Conservation (phyloP, 2,329 filamentous ascomycete species). For the Triangularia verruculosa region DNA sequence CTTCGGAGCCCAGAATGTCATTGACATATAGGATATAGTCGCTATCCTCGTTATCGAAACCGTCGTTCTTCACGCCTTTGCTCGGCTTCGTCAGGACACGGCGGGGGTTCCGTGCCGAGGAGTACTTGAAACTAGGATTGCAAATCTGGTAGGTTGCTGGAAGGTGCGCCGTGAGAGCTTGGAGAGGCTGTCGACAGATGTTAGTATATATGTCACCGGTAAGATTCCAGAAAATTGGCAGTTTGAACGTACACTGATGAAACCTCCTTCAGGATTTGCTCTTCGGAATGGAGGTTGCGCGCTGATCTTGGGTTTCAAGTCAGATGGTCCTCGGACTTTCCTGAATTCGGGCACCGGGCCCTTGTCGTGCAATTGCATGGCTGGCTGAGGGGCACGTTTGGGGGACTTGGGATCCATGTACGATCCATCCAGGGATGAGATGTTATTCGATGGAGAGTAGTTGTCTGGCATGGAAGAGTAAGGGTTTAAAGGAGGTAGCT, state of each 20-base stretch:
- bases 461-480: conserved; percentile 66
- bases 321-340: conserved; percentile 68
- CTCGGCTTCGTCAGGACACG: conserved; percentile 96
- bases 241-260: conserved; percentile 75
- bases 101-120: conserved; percentile 93
- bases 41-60: conserved; percentile 97
- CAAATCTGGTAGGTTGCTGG: conserved; percentile 97
- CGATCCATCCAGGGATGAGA: conserved; percentile 64
- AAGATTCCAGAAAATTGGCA: background rate
- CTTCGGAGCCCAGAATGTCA: conserved; percentile 95
- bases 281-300: conserved; percentile 84
- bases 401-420: conserved; percentile 60
- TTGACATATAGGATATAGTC: conserved; percentile 99
- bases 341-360: conserved; percentile 84
- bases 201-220: conserved; percentile 9
- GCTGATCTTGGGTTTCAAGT: conserved; percentile 81
- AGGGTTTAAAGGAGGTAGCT: conserved; percentile 70
- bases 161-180: conserved; percentile 90
- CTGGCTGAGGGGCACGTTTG: conserved; percentile 50
- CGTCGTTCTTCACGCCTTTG: conserved; percentile 98
- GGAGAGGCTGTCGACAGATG: conserved; percentile 64
- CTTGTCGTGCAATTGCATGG: conserved; percentile 45
- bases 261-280: conserved; percentile 94
- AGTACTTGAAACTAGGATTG: conserved; percentile 97
- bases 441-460: conserved; percentile 66